Base-by-base conservation (phyloP, 208 protist genomes). In the Leishmania aethiopica region DNA sequence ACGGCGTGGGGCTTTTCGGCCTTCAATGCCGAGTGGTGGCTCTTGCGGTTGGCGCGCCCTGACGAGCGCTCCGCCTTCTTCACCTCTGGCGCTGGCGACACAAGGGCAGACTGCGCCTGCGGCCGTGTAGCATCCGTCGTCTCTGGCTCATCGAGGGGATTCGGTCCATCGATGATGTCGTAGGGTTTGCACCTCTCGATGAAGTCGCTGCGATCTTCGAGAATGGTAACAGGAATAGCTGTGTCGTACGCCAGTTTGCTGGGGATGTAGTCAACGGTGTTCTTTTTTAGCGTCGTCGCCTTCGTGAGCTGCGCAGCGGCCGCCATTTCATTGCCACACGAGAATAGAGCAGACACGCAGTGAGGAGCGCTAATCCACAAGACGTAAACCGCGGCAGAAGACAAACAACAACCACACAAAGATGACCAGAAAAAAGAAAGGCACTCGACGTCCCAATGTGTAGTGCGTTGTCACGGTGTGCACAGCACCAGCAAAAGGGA, bases 141-240 rank as follows among this genome's bases (percentile, higher is more conserved):
- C 6, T 76, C 78, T 1, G 55, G 45, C 25, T 89, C 86, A 47
- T 89, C 88, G 67, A 92, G 86, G 0, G 88, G 90, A 73, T 93
- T 89, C 19, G 79, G 81, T 0, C 89, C 93, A 35, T 91, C 90
- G 64, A 96, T 93, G 73, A 96, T 93, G 76, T 91, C 85, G 67
- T 88, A 95, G 5, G 86, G 88, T 71, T 95, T 93, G 77, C 85
- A 94, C 42, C 84, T 82, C 37, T 84, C 75, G 25, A 84, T 49
- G 57, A 90, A 93, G 42, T 84, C 77, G 25, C 77, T 82, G 32
- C 84, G 78, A 69, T 90, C 77, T 15, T 88, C 84, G 1, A 91
- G 83, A 49, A 88, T 80, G 71, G 80, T 47, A 8, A 96, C 79
- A 7, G 91, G 93, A 7, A 96, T 90, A 59, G 89, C 89, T 11